phyloP scores from a whole-genome alignment of 2,329 filamentous ascomycete genomes.

The Diplodia seriata region DNA sequence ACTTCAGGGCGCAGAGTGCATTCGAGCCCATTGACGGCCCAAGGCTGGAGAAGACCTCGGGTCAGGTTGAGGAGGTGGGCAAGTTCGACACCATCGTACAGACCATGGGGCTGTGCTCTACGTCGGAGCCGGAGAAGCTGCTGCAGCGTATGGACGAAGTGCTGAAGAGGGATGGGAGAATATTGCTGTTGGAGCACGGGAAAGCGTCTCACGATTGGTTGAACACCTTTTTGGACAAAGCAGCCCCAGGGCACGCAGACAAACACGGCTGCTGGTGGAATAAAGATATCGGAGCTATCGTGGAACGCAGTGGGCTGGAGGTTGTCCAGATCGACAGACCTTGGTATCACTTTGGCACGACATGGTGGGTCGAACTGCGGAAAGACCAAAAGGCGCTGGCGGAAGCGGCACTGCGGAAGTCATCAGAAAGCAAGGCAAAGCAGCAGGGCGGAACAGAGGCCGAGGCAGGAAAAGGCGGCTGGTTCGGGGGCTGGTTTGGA shows the following conservation, averaged over 20 bases:
- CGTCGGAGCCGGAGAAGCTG: slow-evolving; percentile 52
- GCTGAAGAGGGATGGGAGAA: slow-evolving; percentile 53
- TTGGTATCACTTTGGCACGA: slow-evolving; percentile 56
- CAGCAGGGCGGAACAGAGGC: neutral
- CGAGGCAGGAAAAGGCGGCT: slow-evolving; percentile 16
- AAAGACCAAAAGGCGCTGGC: slow-evolving; percentile 30
- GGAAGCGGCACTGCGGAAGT: slow-evolving; percentile 12
- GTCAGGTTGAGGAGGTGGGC: neutral
- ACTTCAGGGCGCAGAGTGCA: slow-evolving; percentile 55
- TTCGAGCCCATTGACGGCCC: slow-evolving; percentile 52
- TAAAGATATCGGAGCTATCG: slow-evolving; percentile 58
- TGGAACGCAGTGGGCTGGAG: slow-evolving; percentile 56
- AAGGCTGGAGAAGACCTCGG: slow-evolving; percentile 38
- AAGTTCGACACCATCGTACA: slow-evolving; percentile 58
- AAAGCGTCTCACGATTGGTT: slow-evolving; percentile 56
- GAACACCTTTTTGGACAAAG: slow-evolving; percentile 55
- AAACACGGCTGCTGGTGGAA: slow-evolving; percentile 62
- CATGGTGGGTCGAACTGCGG: slow-evolving; percentile 56
- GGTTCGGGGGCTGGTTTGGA: slow-evolving; percentile 28
- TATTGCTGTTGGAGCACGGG: slow-evolving; percentile 60
- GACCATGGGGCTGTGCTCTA: slow-evolving; percentile 61
- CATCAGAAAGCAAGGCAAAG: neutral
- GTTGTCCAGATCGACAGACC: slow-evolving; percentile 53
- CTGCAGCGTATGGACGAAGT: slow-evolving; percentile 54
- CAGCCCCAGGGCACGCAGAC: slow-evolving; percentile 56